A percentile compares a stretch with the other conserved stretches of the same genome.
Conservation (phyloP, 306 rosid species). For the Myrica gale region DNA sequence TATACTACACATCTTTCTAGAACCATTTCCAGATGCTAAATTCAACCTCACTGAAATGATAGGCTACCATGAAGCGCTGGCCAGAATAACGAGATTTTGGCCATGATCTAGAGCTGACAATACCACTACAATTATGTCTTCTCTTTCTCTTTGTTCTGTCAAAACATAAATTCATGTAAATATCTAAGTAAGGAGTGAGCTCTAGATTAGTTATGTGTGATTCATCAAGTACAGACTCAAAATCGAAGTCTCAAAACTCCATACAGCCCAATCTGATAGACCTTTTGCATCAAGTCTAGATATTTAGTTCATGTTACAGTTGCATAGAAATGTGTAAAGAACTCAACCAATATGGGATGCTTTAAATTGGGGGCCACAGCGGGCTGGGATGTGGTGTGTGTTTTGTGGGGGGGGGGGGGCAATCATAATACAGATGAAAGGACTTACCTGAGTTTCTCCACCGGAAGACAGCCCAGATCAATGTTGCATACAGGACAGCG, state of each 20-base stretch:
- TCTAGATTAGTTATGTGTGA: not conserved
- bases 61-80: not conserved
- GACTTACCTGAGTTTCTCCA: slow-evolving; percentile 81
- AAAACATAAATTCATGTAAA: not conserved
- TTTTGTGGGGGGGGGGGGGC: too few relatives aligned
- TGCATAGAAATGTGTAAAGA: not conserved
- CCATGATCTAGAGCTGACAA: not conserved
- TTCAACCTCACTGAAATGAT: not conserved
- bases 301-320: not conserved
- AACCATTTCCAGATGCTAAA: not conserved
- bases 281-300: not conserved
- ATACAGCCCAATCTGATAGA: not conserved
- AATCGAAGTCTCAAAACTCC: not conserved
- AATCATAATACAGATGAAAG: slow-evolving; percentile 11
- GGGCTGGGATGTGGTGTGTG: too few relatives aligned
- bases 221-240: too few relatives aligned
- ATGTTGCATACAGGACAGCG: slow-evolving; percentile 84
- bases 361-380: not conserved
- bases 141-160: not conserved
- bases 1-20: not conserved
- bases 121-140: not conserved
- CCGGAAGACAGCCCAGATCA: slow-evolving; percentile 85
- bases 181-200: not conserved
- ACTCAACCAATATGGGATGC: not conserved
- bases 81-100: not conserved